Base-by-base conservation (phyloP, 1,139 yeast genomes). In the Entelexis sorbosivorans region DNA sequence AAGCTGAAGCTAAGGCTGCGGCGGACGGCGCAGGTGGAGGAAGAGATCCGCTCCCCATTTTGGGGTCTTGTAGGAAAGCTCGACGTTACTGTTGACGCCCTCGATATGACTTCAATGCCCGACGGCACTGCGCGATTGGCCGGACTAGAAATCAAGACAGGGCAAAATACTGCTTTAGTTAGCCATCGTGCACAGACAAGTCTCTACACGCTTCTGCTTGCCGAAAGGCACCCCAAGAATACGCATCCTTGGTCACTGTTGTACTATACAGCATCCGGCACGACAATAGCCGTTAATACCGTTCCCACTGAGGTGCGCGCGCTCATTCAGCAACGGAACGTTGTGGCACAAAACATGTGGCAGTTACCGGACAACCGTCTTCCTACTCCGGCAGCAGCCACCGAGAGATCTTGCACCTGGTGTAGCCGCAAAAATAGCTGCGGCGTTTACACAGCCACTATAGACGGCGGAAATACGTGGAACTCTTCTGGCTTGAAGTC, bases 121-220 rank as follows among this genome's bases (percentile, higher is more conserved):
- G 20, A 13, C 10, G 48, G 45, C n/a, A 77, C 76, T 8, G 73
- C 71, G 20, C 73, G 63, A 54, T 72, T 86, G 24, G 74, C 81
- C 0, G 97, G 97, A 0, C 69, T 93, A 69, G 99, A 91, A 65
- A 79, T 91, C 54, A 91, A 91, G 64, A 86, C 97, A 0, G 96
- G 97, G 0, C 72, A 69, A 49, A 50, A 56, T 20, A 68, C 73
- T 38, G 78, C 77, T 49, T 73, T 79, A 49, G 64, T 82, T 13
- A 68, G 82, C 4, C 96, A 91, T 64, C 79, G 83, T 45, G 96
- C 95, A 0, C 99, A 91, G 63, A 84, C 94, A 0, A 74, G 89
- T 0, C 70, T 93, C n/a, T 91, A 91, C 64, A 81, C 95, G 0
- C 68, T 91, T 19, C 69, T 91, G 55, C 74, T 88, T 61, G 78